Conservation (phyloP, 192 early-diverging fungal genomes). For the Gaertneriomyces semiglobifer region DNA sequence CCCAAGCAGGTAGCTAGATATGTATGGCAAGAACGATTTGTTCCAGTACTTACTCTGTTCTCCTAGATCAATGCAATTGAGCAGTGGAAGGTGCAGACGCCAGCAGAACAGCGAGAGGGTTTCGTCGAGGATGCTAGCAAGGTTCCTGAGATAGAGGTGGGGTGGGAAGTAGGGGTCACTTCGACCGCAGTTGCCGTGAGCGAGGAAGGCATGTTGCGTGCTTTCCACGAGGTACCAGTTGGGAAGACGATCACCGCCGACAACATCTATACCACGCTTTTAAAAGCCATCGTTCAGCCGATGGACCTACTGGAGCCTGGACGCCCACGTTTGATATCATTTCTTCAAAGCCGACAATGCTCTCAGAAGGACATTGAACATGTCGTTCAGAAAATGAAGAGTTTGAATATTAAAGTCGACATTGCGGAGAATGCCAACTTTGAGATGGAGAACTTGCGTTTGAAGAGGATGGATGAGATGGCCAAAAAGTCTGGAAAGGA, state of each 20-base stretch:
- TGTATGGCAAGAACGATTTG: background rate
- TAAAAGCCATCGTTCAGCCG: slow-evolving; percentile 38
- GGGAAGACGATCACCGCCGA: slow-evolving; percentile 26
- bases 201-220: slow-evolving; percentile 42
- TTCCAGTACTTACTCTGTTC: background rate
- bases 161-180: slow-evolving; percentile 44
- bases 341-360: slow-evolving; percentile 37
- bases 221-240: slow-evolving; percentile 30
- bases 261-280: slow-evolving; percentile 25
- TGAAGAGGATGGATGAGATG: background rate
- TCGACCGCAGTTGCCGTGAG: slow-evolving; percentile 37
- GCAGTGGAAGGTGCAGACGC: slow-evolving; percentile 1
- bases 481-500: background rate
- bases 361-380: slow-evolving; percentile 14
- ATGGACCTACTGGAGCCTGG: slow-evolving; percentile 10
- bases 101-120: slow-evolving; percentile 15
- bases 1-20: background rate
- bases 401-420: slow-evolving; percentile 27
- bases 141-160: slow-evolving; percentile 16
- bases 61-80: slow-evolving; percentile 12
- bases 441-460: slow-evolving; percentile 23
- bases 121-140: slow-evolving; percentile 12
- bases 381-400: slow-evolving; percentile 18
- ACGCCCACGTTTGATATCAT: slow-evolving; percentile 27
- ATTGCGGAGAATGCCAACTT: slow-evolving; percentile 30